Conservation (phyloP, 352 stramenopile genomes). For the Pythium sukuiense region DNA sequence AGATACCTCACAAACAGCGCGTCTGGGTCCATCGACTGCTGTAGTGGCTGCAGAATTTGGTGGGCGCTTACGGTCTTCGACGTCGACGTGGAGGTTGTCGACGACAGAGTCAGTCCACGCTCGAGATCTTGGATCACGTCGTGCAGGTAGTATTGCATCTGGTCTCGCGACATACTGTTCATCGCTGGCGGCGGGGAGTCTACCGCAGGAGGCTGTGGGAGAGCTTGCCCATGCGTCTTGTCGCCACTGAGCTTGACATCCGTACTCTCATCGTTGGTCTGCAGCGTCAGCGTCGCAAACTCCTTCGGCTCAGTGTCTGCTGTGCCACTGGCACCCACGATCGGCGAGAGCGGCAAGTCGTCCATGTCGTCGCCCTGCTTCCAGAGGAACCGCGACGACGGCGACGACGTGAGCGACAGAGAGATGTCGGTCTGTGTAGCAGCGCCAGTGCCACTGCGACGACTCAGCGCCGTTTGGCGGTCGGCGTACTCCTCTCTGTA, state of each 20-base stretch:
- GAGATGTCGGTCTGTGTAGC: slow-evolving; percentile 21
- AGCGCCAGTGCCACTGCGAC: not conserved
- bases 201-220: not conserved
- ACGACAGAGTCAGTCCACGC: slow-evolving; percentile 23
- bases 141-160: slow-evolving; percentile 58
- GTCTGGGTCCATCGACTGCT: slow-evolving; percentile 39
- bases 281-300: slow-evolving; percentile 25
- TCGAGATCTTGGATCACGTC: slow-evolving; percentile 43
- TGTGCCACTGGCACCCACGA: slow-evolving; percentile 14
- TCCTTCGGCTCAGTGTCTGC: slow-evolving; percentile 8
- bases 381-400: slow-evolving; percentile 26
- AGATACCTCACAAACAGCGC: slow-evolving; percentile 88
- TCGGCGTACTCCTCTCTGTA: slow-evolving; percentile 52
- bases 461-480: slow-evolving; percentile 12
- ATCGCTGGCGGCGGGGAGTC: slow-evolving; percentile 18
- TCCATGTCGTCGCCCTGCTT: slow-evolving; percentile 23
- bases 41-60: slow-evolving; percentile 18
- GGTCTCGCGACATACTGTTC: slow-evolving; percentile 42
- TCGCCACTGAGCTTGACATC: not conserved
- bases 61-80: not conserved
- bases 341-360: slow-evolving; percentile 28
- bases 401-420: slow-evolving; percentile 26
- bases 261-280: slow-evolving; percentile 35
- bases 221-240: not conserved
- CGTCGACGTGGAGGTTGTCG: not conserved